Conservation (phyloP, 2,329 filamentous ascomycete genomes). For the Ceratocystis variospora region DNA sequence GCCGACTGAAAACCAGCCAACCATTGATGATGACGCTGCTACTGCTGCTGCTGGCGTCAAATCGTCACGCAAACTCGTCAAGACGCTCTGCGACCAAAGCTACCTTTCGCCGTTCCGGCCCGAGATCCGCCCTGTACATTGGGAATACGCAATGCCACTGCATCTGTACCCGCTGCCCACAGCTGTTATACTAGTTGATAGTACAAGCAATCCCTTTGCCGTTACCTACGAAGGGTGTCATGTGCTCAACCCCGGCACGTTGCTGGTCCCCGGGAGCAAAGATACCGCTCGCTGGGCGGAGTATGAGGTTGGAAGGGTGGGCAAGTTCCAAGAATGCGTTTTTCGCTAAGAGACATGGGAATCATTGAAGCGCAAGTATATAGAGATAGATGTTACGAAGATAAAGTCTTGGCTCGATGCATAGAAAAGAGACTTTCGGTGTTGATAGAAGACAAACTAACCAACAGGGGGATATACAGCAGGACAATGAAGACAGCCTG, state of each 20-base stretch:
- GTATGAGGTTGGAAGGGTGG: constrained; percentile 57
- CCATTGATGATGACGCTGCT: constrained; percentile 13
- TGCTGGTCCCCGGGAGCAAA: constrained; percentile 56
- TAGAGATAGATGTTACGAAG: neutral
- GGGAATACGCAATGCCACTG: constrained; percentile 68
- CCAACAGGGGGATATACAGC: neutral
- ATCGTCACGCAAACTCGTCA: constrained; percentile 64
- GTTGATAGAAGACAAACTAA: neutral
- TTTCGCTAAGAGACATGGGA: constrained; percentile 29
- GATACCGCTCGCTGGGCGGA: constrained; percentile 73
- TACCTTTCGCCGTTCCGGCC: constrained; percentile 77
- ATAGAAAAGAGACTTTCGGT: neutral
- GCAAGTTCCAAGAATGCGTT: constrained; percentile 48
- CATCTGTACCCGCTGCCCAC: constrained; percentile 82
- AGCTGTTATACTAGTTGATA: constrained; percentile 67
- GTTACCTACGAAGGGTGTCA: constrained; percentile 91
- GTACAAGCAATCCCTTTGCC: constrained; percentile 67
- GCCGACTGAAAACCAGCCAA: constrained; percentile 30
- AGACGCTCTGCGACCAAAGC: constrained; percentile 82
- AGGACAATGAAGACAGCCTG: neutral
- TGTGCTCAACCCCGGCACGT: constrained; percentile 77
- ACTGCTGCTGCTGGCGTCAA: constrained; percentile 30
- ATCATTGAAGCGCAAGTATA: neutral
- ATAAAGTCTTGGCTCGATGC: neutral
- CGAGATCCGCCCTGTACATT: constrained; percentile 66